Evolutionary conservation across 2,329 filamentous ascomycete genomes (phyloP), one percentile per base, ranked within the genome.

Genomic region (Cladosporium sp.): DNA sequence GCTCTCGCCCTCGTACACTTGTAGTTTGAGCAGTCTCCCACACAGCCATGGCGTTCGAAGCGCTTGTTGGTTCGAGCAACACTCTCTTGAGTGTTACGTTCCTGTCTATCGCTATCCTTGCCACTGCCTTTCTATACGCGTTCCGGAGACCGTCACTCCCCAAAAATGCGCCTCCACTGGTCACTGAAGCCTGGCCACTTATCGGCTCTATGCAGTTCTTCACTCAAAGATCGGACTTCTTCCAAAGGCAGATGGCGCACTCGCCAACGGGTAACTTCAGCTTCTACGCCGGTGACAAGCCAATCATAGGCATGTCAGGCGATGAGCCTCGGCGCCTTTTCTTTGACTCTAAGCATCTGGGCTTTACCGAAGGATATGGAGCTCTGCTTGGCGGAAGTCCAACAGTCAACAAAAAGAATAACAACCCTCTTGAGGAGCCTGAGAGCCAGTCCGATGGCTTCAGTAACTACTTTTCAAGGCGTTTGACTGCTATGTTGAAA

Each of bases 141-240:
- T 70, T 70, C 66, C 65, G 52, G 16, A 62, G 66, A 23, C 69
- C 72, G 0, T 10, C 67, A n/a, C 67, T 73, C 10, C 70, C 73
- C 18, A 68, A 68, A 44, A 72, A 73, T 65, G 69, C 71, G 10
- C 74, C 74, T 16, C 58, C 67, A 29, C 64, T 68, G 21, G 64
- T 66, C 12, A 61, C 60, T 21, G 66, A 69, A 16, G 66, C 70
- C 8, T 78, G 71, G 70, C 83, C 83, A 0, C 67, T 85, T 10
- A 65, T 83, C 3, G 83, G 83, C 2, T 75, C 79, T 1, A 65
- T 79, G 29, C 72, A 74, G 0, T 85, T 84, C 75, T 85, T 83
- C 76, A 80, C 79, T 3, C 66, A 76, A 18, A 76, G 83, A 62
- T 78, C 77, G 72, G 78, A 81, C 29, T 85, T 84, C 70, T 78